phyloP scores from a whole-genome alignment of 805 yeast species.

The Henningerozyma blattae region DNA sequence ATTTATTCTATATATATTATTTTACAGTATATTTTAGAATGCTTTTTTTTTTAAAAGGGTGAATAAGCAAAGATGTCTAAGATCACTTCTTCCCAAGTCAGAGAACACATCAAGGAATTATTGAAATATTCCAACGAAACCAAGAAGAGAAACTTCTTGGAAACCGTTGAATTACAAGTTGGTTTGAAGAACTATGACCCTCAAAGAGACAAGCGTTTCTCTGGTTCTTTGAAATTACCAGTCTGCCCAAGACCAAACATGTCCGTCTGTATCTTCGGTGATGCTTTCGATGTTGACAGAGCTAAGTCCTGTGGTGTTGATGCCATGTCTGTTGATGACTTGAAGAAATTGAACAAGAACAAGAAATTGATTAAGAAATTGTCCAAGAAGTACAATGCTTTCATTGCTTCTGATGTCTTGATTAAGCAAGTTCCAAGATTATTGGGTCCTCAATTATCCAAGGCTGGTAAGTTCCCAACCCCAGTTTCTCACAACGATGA shows the following conservation, averaged over 20 bases:
- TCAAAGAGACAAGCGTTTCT: constrained; percentile 99
- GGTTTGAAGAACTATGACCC: constrained; percentile 99
- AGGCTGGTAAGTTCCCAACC: constrained; percentile 99
- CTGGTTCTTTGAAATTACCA: constrained; percentile 97
- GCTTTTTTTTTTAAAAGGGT: not conserved
- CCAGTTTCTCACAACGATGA: constrained; percentile 99
- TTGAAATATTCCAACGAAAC: constrained; percentile 83
- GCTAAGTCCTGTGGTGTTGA: constrained; percentile 98
- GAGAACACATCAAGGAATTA: constrained; percentile 91
- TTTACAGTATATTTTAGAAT: no score
- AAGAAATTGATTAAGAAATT: constrained; percentile 99
- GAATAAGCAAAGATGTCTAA: constrained; percentile 51
- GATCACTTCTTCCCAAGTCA: constrained; percentile 83
- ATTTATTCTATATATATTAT: no score
- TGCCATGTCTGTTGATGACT: constrained; percentile 99
- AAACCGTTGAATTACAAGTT: constrained; percentile 98
- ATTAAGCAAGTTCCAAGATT: constrained; percentile 99
- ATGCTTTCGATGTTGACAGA: constrained; percentile 99
- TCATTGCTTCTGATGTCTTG: constrained; percentile 97
- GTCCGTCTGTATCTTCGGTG: constrained; percentile 99
- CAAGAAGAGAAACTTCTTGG: constrained; percentile 99
- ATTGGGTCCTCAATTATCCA: constrained; percentile 99
- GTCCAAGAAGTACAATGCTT: constrained; percentile 99
- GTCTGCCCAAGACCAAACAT: constrained; percentile 99
- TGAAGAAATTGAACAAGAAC: constrained; percentile 99